Evolutionary conservation across 768 basidiomycete genomes (phyloP), one percentile per base, ranked within the genome.

Genomic region (Phylloporus sp.): DNA sequence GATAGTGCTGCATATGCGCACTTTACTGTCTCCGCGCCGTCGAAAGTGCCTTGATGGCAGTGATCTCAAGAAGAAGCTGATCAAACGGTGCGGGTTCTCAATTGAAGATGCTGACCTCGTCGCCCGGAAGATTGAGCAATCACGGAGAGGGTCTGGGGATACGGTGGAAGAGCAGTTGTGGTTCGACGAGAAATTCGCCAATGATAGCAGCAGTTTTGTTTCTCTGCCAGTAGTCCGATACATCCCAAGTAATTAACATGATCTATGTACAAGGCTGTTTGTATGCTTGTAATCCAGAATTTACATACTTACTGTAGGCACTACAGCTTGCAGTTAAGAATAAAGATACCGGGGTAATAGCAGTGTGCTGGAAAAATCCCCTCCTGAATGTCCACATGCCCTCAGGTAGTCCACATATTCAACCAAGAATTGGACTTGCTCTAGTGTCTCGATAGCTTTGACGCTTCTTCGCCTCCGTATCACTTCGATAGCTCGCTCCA

Each of bases 361-460:
- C 29, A 18, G 45, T 5, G 27, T 28, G 22, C 36, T 27, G 18
- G 18, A 28, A 23, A 35, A 34, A 27, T 46, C 20, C 4, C 34
- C 32, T 15, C 23, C 28, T 4, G 22, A 12, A 29, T 22, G 43
- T 36, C 55, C 57, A 38, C 53, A 50, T 11, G 54, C 52, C 46
- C 74, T 65, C 52, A 90, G 63, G 69, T 78, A 82, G 34, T 85
- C 80, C 4, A 91, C 81, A 66, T 81, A 94, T 27, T 90, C 85
- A 0, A 85, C 80, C 44, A 94, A 69, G 62, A 94, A 93, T 57
- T 76, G 72, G 15, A 95, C 95, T 69, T 98, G 95, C 65, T 97
- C 92, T 64, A 88, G 85, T 4, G 92, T 95, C 67, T 98, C 95
- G 35, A 98, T 81, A 2, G 94, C 93, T 66, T 98, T 97, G 50